Percentiles rank a stretch among this genome's conserved stretches.
phyloP scores from a whole-genome alignment of 2,329 filamentous ascomycete genomes.

The Nothophaeocryptopus gaeumannii region DNA sequence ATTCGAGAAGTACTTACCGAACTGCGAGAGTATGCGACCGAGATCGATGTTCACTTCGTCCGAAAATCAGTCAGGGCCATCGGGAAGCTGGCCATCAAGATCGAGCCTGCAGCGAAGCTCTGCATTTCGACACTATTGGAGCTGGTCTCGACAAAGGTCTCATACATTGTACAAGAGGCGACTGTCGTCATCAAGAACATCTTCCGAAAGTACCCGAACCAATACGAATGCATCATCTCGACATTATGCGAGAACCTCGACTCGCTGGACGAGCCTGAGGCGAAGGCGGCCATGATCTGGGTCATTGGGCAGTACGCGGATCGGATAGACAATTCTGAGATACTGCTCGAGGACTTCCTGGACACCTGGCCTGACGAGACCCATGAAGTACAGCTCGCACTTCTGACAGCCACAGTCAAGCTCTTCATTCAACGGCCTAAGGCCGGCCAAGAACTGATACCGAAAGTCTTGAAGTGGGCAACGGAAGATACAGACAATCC shows the following conservation, averaged over 20 bases:
- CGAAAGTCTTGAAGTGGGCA: conserved; percentile 94
- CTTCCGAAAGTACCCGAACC: conserved; percentile 97
- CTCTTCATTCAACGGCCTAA: conserved; percentile 96
- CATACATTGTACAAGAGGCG: conserved; percentile 97
- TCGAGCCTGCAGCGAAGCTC: conserved; percentile 83
- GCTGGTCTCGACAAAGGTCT: conserved; percentile 94
- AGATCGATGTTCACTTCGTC: conserved; percentile 98
- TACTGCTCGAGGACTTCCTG: conserved; percentile 88
- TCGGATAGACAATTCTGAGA: conserved; percentile 94
- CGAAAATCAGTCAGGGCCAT: conserved; percentile 96
- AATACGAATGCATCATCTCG: conserved; percentile 96
- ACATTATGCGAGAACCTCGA: conserved; percentile 95
- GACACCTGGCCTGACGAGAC: conserved; percentile 92
- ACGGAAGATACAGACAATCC: conserved; percentile 99
- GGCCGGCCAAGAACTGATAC: conserved; percentile 88
- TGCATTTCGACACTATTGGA: conserved; percentile 93
- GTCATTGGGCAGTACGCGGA: conserved; percentile 98
- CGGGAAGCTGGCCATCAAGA: conserved; percentile 97
- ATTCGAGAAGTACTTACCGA: conserved; percentile 94
- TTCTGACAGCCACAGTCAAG: conserved; percentile 95
- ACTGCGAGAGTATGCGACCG: conserved; percentile 89
- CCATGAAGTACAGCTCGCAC: conserved; percentile 89
- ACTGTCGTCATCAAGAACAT: conserved; percentile 99
- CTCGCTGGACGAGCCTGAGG: conserved; percentile 93
- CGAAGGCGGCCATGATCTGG: conserved; percentile 98